phyloP scores from a whole-genome alignment of 805 yeast species.

The Barnettozyma botsteinii region DNA sequence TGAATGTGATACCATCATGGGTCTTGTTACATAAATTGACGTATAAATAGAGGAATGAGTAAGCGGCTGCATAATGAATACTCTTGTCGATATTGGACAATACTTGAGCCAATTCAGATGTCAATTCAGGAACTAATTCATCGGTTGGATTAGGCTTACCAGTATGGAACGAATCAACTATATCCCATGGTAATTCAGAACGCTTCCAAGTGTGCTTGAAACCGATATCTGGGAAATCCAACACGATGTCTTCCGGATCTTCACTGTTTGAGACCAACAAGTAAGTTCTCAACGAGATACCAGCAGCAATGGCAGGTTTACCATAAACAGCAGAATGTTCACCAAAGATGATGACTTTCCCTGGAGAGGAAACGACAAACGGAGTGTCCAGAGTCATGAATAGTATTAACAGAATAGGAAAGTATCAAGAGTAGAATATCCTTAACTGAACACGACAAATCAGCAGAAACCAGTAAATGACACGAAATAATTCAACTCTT shows the following conservation, averaged over 20 bases:
- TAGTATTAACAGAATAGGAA: no score
- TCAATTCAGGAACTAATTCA: constrained; percentile 56
- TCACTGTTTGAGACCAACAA: constrained; percentile 51
- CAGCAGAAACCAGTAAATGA: no score
- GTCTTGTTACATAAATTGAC: constrained; percentile 45
- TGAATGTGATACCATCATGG: constrained; percentile 49
- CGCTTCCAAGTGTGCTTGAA: constrained; percentile 60
- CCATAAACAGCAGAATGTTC: constrained; percentile 95
- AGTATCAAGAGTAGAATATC: no score
- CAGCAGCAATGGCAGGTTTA: constrained; percentile 95
- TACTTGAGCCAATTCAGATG: constrained; percentile 40
- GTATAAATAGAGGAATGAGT: constrained; percentile 77
- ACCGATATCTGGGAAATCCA: constrained; percentile 82
- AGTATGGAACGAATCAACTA: constrained; percentile 22
- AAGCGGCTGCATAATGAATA: constrained; percentile 71
- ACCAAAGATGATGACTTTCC: constrained; percentile 92
- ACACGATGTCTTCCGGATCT: constrained; percentile 38
- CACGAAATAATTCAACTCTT: no score
- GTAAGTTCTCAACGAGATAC: constrained; percentile 80
- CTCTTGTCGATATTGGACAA: constrained; percentile 44
- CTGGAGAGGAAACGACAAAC: constrained; percentile 88
- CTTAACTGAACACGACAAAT: no score
- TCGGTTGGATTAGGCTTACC: constrained; percentile 33
- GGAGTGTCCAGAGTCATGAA: constrained; percentile 30
- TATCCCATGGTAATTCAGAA: constrained; percentile 56